phyloP scores from a whole-genome alignment of 192 early-diverging fungal species.

The Rhizophagus prolifer region DNA sequence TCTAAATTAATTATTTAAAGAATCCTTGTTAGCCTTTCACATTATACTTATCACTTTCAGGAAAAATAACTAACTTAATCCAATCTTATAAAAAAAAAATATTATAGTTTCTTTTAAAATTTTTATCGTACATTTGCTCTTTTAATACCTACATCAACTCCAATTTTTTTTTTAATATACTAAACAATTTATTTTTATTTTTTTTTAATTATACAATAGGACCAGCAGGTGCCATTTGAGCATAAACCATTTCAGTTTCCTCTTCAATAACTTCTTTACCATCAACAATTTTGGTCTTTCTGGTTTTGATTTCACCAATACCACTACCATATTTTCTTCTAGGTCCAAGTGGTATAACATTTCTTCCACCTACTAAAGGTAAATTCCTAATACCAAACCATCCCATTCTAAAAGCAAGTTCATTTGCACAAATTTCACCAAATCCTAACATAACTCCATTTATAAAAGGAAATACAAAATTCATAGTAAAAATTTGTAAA shows the following conservation, averaged over 20 bases:
- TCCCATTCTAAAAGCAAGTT: conserved; percentile 70
- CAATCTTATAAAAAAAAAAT: too few species aligned
- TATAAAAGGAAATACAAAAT: conserved; percentile 59
- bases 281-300: background rate
- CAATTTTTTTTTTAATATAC: too few species aligned
- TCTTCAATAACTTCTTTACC: conserved; percentile 1
- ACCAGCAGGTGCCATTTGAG: conserved; percentile 1
- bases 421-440: conserved; percentile 83
- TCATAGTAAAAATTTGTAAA: conserved; percentile 49
- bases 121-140: too few species aligned
- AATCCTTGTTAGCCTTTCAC: too few species aligned
- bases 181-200: too few species aligned
- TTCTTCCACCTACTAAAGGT: background rate
- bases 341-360: conserved; percentile 8
- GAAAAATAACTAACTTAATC: too few species aligned
- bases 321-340: background rate
- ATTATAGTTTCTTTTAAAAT: too few species aligned
- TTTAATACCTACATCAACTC: too few species aligned
- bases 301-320: background rate
- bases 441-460: conserved; percentile 69
- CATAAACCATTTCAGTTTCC: background rate
- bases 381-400: conserved; percentile 46
- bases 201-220: conserved; percentile 6
- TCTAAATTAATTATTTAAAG: too few species aligned
- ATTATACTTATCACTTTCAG: too few species aligned